Evolutionary conservation across 805 yeast species (phyloP), one percentile per base, ranked within the genome.

Genomic region (Lipomyces sp.): DNA sequence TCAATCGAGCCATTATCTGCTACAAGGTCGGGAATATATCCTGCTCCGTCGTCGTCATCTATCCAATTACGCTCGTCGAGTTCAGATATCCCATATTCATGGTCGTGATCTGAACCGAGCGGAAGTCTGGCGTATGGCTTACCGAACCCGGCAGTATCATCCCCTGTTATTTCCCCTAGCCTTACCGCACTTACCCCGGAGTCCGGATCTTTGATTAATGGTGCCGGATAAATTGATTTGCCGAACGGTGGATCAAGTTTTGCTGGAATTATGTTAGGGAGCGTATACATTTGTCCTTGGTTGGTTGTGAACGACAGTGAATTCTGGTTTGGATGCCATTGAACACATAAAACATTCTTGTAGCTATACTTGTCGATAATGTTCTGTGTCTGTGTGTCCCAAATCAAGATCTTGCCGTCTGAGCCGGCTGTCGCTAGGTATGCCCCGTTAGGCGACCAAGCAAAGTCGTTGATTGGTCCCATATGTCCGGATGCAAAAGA

Each of bases 401-500:
- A 88, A 4, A 93, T 74, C 11, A 83, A 76, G 11, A 89, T 73
- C 37, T 76, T 77, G 54, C 84, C 83, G 62, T 83, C 85, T n/a
- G 81, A 69, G 60, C 84, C 86, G 15, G 85, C 80, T 5, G 87
- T 81, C 0, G 93, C 94, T 1, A 92, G 63, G 68, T 79, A 82
- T 1, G 81, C 80, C 35, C 90, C 90, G 71, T 84, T 81, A 11
- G 90, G 87, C 24, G 90, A 87, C 80, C 90, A 84, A 61, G 81
- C 78, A 58, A 89, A 73, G 60, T 85, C 88, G 5, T 84, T 80
- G 13, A 87, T 75, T 5, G 75, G 73, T 3, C 77, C 72, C 45
- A 66, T 72, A 64, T 75, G 76, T 2, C 75, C 76, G 6, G 63
- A 54, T n/a, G 67, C 51, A 32, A 73, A 65, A 34, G 74, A 63